Conservation (phyloP, 495 filamentous ascomycete genomes). For the Lasiosphaeris hirsuta region DNA sequence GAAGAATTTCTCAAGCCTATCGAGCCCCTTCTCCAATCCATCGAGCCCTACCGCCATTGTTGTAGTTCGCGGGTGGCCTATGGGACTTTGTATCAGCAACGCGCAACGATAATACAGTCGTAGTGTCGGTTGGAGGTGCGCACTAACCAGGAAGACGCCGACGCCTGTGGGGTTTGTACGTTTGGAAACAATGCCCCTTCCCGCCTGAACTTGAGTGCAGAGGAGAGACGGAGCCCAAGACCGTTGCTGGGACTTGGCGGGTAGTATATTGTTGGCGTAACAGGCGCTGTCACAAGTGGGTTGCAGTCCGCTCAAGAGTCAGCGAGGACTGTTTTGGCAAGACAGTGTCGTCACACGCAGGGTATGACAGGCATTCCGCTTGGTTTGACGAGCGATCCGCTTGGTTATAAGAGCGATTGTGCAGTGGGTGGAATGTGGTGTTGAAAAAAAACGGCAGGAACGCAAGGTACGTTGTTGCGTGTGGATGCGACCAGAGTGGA, state of each 20-base stretch:
- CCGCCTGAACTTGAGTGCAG: too few relatives aligned
- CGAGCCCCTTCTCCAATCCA: conserved; percentile 21
- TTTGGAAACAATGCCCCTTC: too few relatives aligned
- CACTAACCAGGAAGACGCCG: too few relatives aligned
- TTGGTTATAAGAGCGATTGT: not conserved
- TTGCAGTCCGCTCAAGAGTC: not conserved
- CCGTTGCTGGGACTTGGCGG: not conserved
- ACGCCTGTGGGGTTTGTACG: too few relatives aligned
- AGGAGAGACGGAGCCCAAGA: too few relatives aligned
- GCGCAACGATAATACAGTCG: not conserved
- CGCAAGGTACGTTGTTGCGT: not conserved
- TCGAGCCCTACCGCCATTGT: conserved; percentile 26
- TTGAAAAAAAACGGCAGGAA: conserved; percentile 16
- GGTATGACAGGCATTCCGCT: conserved; percentile 6
- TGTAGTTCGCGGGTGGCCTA: not conserved
- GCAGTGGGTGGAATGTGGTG: not conserved
- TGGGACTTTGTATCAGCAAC: not conserved
- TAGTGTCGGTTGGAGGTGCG: too few relatives aligned
- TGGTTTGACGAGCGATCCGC: conserved; percentile 11
- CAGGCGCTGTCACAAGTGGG: not conserved
- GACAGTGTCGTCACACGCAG: conserved; percentile 14
- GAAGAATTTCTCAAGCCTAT: conserved; percentile 32
- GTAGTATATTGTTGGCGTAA: not conserved
- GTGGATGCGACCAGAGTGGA: not conserved
- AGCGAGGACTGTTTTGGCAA: not conserved